Evolutionary conservation across 2,329 filamentous ascomycete genomes (phyloP), one percentile per base, ranked within the genome.

Genomic region (Alternaria sp.): DNA sequence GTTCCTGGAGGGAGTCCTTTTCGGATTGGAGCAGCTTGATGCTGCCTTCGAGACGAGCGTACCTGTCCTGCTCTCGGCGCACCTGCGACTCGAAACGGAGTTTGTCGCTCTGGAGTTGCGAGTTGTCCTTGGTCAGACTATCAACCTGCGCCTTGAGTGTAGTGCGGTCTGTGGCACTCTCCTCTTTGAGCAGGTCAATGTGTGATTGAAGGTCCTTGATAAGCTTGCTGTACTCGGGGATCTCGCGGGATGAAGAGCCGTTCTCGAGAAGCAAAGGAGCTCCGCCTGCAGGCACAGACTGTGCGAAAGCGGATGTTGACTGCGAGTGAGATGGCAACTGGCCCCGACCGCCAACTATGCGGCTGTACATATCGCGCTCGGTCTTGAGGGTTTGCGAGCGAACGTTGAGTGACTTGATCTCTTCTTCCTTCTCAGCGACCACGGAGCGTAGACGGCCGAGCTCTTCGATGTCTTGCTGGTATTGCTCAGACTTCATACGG

Each of bases 281-380:
- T n/a, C 58, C 62, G 11, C 36, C 50, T 10, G 62, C 62, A 11
- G 64, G 65, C 36, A 73, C 70, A 0, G 71, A 73, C n/a, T 70
- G 67, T 9, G 65, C 71, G 56, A 73, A 73, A 4, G 61, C 55
- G 10, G 67, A 68, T 11, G 60, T 66, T 8, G 55, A 53, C 28
- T 73, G 69, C 15, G 67, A 60, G 28, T 66, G 63, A 19, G 75
- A 85, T 77, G 81, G 89, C 80, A 86, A 62, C 61, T 89, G 87
- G 17, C 89, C 88, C 61, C 89, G 86, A 66, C 96, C 92, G 69
- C 95, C 92, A 28, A 97, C 87, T 84, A 98, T 94, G 56, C 94
- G 93, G 21, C 95, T 90, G 89, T 97, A 98, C 88, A 97, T 97
- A 77, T 99, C 95, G 66, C 96, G 90, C 82, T 99, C 96, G 73